These are phyloP conservation scores for Apium graveolens DNA, from an alignment of 129 eudicot genomes.

Conservation along the genomic window DNA sequence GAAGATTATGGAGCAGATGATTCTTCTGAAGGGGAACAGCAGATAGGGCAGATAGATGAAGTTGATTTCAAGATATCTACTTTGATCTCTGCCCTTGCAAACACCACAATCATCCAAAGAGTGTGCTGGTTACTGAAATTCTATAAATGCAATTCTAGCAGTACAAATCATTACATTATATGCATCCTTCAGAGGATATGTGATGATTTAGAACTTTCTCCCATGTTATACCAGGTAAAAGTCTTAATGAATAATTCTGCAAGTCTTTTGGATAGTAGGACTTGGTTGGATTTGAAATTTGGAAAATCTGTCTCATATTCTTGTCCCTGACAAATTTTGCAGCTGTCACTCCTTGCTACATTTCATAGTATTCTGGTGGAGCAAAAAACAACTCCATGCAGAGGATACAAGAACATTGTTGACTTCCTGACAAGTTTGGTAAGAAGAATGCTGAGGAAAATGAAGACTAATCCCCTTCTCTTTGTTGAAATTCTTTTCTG, in stretches of 20 bases:
- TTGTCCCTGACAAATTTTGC: constrained; percentile 25
- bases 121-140: constrained; percentile 89
- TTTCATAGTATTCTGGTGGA: constrained; percentile 77
- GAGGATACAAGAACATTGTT: constrained; percentile 62
- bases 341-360: constrained; percentile 70
- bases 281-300: neutral
- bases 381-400: constrained; percentile 63
- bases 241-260: neutral
- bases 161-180: constrained; percentile 77
- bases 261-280: neutral
- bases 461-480: constrained; percentile 82
- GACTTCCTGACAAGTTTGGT: constrained; percentile 61
- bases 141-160: constrained; percentile 67
- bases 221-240: constrained; percentile 94
- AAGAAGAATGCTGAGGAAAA: constrained; percentile 79
- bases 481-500: constrained; percentile 82
- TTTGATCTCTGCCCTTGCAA: constrained; percentile 74
- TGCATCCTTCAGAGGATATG: constrained; percentile 64
- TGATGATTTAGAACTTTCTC: constrained; percentile 91
- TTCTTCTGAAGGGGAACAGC: constrained; percentile 78
- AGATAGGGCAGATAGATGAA: constrained; percentile 46
- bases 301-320: neutral
- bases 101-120: constrained; percentile 56
- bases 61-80: constrained; percentile 81
- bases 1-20: constrained; percentile 41